Conservation (phyloP, 1,284 basidiomycete species). For the Bjerkandera adusta region DNA sequence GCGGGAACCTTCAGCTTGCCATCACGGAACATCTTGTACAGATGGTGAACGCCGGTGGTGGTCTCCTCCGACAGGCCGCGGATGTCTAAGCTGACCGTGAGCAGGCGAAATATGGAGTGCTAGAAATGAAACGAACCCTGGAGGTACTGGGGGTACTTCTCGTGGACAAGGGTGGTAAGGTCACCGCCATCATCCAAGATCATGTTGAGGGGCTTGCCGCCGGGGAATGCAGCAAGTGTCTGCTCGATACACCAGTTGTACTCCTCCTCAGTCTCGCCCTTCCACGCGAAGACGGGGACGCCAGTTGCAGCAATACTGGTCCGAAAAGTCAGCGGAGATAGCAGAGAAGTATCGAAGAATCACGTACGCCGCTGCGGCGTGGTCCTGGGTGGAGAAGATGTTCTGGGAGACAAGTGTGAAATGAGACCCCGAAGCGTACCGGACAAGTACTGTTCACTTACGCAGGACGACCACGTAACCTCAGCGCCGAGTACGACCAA, state of each 20-base stretch:
- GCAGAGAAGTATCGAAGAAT: constrained; percentile 1
- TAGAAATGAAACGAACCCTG: constrained; percentile 39
- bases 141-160: constrained; percentile 93
- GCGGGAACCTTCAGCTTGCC: constrained; percentile 97
- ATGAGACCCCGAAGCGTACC: constrained; percentile 1
- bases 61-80: constrained; percentile 98
- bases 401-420: constrained; percentile 53
- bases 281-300: constrained; percentile 99
- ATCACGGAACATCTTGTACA: constrained; percentile 97
- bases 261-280: constrained; percentile 99
- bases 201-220: constrained; percentile 91
- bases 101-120: constrained; percentile 9
- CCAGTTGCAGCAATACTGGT: constrained; percentile 92
- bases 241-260: constrained; percentile 99
- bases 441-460: constrained; percentile 36
- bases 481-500: constrained; percentile 93
- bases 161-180: constrained; percentile 92
- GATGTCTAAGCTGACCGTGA: constrained; percentile 53
- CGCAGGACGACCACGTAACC: constrained; percentile 99
- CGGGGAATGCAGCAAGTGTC: constrained; percentile 81
- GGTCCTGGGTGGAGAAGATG: constrained; percentile 99
- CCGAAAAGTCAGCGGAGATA: constrained; percentile 9
- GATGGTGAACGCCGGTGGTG: constrained; percentile 94
- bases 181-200: constrained; percentile 99
- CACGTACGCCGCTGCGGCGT: constrained; percentile 94